These are phyloP conservation scores for Populus tremula DNA, from an alignment of 345 rosid species.

Conservation along the genomic window DNA sequence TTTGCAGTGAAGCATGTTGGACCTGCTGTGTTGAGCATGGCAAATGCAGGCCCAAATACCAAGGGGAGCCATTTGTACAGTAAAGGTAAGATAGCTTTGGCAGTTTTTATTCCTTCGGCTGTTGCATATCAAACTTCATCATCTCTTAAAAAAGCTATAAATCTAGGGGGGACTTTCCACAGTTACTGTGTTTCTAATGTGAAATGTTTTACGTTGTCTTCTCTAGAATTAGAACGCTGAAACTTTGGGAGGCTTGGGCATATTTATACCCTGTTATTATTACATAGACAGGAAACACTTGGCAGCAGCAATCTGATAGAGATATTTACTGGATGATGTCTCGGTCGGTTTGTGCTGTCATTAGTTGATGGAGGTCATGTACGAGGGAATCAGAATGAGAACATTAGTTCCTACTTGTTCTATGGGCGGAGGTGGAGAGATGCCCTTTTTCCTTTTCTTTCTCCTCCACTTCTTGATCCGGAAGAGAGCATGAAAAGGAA, in stretches of 20 bases:
- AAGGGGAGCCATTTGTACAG: slow-evolving; percentile 92
- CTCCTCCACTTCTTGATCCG: not conserved
- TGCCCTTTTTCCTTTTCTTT: not conserved
- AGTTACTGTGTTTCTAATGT: not conserved
- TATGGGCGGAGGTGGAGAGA: not conserved
- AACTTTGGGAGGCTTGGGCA: not conserved
- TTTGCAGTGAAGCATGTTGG: slow-evolving; percentile 83
- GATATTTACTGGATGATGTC: not conserved
- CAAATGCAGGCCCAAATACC: slow-evolving; percentile 90
- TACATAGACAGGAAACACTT: not conserved
- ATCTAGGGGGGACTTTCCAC: not conserved
- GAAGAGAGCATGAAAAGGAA: not conserved
- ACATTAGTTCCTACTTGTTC: not conserved
- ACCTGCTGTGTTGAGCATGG: slow-evolving; percentile 91
- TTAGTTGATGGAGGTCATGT: not conserved
- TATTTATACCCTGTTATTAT: not conserved
- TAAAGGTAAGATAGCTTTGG: slow-evolving; percentile 48
- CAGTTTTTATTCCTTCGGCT: slow-evolving; percentile 5
- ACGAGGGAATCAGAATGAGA: not conserved
- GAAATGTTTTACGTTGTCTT: not conserved
- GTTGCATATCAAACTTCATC: not conserved
- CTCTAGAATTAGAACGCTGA: slow-evolving; percentile 1
- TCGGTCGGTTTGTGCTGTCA: not conserved
- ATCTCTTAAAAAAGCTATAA: not conserved
- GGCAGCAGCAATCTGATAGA: not conserved